A percentile compares a stretch with the other conserved stretches of the same genome.
Evolutionary conservation across 441 rosid species (phyloP).

Genomic region (Erysimum cheiri): DNA sequence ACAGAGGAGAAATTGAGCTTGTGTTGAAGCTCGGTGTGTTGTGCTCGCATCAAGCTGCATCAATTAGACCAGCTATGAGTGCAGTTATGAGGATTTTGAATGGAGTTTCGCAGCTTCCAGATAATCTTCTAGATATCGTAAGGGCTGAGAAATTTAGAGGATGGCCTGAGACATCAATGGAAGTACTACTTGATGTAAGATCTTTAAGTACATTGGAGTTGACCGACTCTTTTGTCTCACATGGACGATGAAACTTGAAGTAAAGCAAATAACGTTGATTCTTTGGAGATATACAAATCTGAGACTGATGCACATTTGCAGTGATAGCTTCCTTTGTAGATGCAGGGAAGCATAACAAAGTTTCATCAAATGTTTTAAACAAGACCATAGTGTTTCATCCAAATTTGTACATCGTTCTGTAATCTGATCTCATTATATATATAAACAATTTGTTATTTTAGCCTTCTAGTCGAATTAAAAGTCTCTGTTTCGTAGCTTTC

Average conservation of each 20-base stretch:
- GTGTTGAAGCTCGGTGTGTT: constrained; percentile 40
- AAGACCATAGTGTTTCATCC: too few species aligned
- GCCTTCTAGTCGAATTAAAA: too few species aligned
- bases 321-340: not conserved
- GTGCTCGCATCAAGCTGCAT: constrained; percentile 47
- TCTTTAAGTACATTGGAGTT: not conserved
- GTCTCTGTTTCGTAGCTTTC: not conserved
- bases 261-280: not conserved
- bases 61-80: constrained; percentile 46
- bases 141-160: constrained; percentile 24
- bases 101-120: constrained; percentile 22
- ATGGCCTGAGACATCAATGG: constrained; percentile 9
- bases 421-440: not conserved
- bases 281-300: not conserved
- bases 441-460: not conserved
- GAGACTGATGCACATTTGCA: not conserved
- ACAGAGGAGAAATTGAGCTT: not conserved
- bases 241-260: not conserved
- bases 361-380: too few species aligned
- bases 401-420: too few species aligned
- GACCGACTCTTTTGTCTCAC: not conserved
- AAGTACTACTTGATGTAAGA: constrained; percentile 3
- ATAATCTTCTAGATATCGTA: constrained; percentile 27
- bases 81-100: constrained; percentile 34
- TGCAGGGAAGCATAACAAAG: too few species aligned